These are phyloP conservation scores for Eucalyptus marginata DNA, from an alignment of 345 rosid species.

Conservation along the genomic window DNA sequence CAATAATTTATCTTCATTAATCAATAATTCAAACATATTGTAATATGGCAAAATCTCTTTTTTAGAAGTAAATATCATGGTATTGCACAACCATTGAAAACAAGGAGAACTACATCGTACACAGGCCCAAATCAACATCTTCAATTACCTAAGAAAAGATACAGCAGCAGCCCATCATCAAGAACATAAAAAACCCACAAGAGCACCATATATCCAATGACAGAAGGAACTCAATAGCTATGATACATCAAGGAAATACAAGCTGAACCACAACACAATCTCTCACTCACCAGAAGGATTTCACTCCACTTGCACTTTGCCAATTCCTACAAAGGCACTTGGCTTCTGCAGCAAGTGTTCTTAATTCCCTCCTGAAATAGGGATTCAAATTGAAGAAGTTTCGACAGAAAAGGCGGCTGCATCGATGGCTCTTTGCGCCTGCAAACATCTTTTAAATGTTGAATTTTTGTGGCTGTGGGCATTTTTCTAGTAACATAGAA, in stretches of 20 bases:
- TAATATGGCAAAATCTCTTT: not conserved
- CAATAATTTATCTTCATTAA: no score
- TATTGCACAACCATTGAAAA: not conserved
- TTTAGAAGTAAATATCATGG: not conserved
- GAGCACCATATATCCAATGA: not conserved
- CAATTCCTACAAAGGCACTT: not conserved
- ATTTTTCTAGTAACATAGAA: not conserved
- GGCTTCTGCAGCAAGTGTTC: not conserved
- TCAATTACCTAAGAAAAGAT: not conserved
- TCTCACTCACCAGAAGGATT: not conserved
- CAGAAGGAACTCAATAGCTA: not conserved
- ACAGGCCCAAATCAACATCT: not conserved
- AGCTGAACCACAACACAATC: not conserved
- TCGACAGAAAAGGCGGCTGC: not conserved
- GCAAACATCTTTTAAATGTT: not conserved
- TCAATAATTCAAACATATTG: not conserved
- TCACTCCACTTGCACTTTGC: not conserved
- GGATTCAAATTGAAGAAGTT: not conserved
- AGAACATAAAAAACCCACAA: not conserved
- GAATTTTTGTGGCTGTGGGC: rapidly evolving
- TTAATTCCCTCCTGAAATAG: not conserved
- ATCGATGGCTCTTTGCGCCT: rapidly evolving
- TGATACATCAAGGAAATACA: not conserved
- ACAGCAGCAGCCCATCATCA: not conserved
- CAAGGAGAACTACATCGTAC: not conserved